Evolutionary conservation across 2,329 filamentous ascomycete genomes (phyloP), one percentile per base, ranked within the genome.

Genomic region (Coniochaeta hoffmannii): DNA sequence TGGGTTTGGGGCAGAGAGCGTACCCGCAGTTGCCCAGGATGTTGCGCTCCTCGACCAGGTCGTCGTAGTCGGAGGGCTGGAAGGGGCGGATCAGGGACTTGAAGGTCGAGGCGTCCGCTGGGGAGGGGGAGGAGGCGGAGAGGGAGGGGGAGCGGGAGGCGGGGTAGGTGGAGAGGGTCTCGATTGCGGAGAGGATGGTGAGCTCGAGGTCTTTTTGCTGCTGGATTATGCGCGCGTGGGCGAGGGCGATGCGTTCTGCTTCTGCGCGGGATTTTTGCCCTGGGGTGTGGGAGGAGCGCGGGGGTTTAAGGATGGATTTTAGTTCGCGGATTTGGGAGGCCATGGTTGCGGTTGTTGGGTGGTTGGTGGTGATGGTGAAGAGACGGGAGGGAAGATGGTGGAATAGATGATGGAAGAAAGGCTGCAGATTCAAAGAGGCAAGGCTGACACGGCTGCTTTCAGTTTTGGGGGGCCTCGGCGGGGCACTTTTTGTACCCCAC

Each of bases 11-110:
- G 69, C 94, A 99, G 28, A 97, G 78, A 0, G 82, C 77, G 68
- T 97, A 97, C 1, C 91, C 94, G 72, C 94, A 99, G 19, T 82
- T 78, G 44, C 80, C 82, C 63, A 89, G 86, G 61, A 90, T 87
- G 68, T 96, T 95, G 64, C 94, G 88, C 75, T 99, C 94, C 60
- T 88, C 81, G 58, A 97, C 85, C 52, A 97, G 76, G 60, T 89
- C 88, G 66, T 96, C 90, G 74, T 95, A 96, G 74, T 99, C 93
- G 54, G 81, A 79, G 1, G 92, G 90, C 67, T 93, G 89, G 71
- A 97, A 97, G 44, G 83, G 77, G 10, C 79, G 74, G 24, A 97
- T 73, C 34, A 83, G 79, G 3, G 75, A 66, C 63, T 86, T 85
- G 72, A 97, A 91, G 54, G 74, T 73, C 36, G 72, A 68, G 1